Conservation (phyloP, 495 filamentous ascomycete species). For the Podospora tetraspora region DNA sequence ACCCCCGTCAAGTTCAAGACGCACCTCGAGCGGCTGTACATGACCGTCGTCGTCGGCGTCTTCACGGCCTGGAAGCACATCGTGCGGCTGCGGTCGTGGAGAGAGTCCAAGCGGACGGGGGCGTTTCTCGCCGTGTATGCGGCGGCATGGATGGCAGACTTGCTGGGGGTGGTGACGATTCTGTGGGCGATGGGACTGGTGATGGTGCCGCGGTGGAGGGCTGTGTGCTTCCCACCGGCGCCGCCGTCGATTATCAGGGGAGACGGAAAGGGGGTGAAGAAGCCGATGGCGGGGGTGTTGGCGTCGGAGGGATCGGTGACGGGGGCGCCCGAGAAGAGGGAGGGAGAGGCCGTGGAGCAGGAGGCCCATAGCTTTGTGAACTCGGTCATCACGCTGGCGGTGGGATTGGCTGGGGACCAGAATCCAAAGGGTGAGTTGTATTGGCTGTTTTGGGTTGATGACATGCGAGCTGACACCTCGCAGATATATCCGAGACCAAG, state of each 20-base stretch:
- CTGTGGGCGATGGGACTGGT: conserved; percentile 56
- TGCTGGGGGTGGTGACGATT: conserved; percentile 53
- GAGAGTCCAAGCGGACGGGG: conserved; percentile 59
- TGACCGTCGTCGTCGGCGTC: conserved; percentile 64
- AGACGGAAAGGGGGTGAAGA: conserved; percentile 58
- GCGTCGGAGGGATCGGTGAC: conserved; percentile 64
- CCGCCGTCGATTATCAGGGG: conserved; percentile 58
- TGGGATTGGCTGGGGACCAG: conserved; percentile 67
- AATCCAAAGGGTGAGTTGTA: conserved; percentile 39
- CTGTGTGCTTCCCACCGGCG: conserved; percentile 63
- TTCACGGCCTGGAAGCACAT: conserved; percentile 63
- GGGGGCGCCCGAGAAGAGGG: conserved; percentile 70
- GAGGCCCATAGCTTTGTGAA: conserved; percentile 75
- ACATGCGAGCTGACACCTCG: neutral
- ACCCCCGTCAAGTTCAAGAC: conserved; percentile 73
- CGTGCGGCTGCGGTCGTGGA: conserved; percentile 68
- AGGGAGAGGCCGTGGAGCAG: conserved; percentile 76
- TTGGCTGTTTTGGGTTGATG: neutral
- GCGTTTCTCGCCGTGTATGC: conserved; percentile 61
- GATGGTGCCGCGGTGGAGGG: conserved; percentile 56
- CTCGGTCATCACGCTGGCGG: conserved; percentile 62
- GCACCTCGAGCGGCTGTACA: conserved; percentile 73
- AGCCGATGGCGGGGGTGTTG: conserved; percentile 58
- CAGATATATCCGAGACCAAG: conserved; percentile 51
- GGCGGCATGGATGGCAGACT: conserved; percentile 62